Percentiles rank a stretch among this genome's conserved stretches.
These are phyloP conservation scores for Aspergillus asperescens DNA, from an alignment of 495 filamentous ascomycete genomes.

Conservation along the genomic window DNA sequence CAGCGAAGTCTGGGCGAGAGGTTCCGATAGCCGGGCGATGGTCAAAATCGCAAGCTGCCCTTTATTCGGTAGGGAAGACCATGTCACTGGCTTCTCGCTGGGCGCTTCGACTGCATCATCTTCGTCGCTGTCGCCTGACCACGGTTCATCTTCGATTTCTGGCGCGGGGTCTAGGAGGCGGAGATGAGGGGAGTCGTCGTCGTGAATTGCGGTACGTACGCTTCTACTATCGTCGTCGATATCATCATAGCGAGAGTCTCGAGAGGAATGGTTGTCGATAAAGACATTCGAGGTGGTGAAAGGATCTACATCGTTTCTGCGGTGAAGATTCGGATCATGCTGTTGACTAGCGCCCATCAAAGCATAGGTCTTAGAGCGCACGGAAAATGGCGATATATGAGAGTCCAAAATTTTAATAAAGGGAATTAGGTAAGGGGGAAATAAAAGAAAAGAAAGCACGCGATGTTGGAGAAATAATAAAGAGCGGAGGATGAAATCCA, in stretches of 20 bases:
- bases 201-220: constrained; percentile 16
- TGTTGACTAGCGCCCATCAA: constrained; percentile 16
- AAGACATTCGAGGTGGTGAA: neutral
- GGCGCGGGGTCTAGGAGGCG: constrained; percentile 16
- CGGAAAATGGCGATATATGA: neutral
- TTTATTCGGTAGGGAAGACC: constrained; percentile 66
- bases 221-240: constrained; percentile 18
- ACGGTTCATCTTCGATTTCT: constrained; percentile 15
- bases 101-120: constrained; percentile 6
- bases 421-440: neutral
- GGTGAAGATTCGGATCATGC: constrained; percentile 3
- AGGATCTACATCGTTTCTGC: constrained; percentile 16
- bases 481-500: neutral
- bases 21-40: constrained; percentile 70
- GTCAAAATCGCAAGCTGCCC: constrained; percentile 70
- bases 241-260: neutral
- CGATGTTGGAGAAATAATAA: constrained; percentile 2
- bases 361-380: neutral
- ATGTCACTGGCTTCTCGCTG: constrained; percentile 50
- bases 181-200: constrained; percentile 4
- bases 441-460: neutral
- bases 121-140: constrained; percentile 14
- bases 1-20: constrained; percentile 70
- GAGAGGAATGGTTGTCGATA: neutral
- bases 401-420: neutral